Evolutionary conservation across 805 yeast species (phyloP).

Genomic region (Maudiozyma turicensis): DNA sequence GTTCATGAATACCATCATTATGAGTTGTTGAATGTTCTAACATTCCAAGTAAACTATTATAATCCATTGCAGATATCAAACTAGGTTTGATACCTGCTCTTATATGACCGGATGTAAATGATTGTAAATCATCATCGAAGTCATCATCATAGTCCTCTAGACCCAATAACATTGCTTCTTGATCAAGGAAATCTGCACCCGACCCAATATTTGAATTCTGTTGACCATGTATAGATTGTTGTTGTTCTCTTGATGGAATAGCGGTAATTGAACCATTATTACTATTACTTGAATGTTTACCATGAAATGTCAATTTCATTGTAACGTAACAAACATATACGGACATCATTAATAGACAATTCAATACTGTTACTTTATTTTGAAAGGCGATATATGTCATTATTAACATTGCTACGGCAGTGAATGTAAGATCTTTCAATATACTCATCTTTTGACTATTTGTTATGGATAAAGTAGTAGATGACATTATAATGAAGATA

Average conservation of each 20-base stretch:
- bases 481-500: slow-evolving; percentile 23
- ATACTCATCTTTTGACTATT: slow-evolving; percentile 13
- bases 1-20: neutral
- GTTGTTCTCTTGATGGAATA: too few species aligned
- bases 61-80: slow-evolving; percentile 25
- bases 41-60: slow-evolving; percentile 17
- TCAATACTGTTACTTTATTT: slow-evolving; percentile 18
- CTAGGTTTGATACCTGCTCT: slow-evolving; percentile 20
- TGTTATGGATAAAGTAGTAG: slow-evolving; percentile 10
- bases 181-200: neutral
- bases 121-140: neutral
- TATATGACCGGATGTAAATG: neutral
- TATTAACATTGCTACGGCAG: slow-evolving; percentile 16
- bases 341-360: slow-evolving; percentile 20
- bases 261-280: neutral
- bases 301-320: slow-evolving; percentile 3
- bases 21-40: slow-evolving; percentile 14
- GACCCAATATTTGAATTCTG: neutral
- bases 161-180: neutral
- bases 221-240: neutral
- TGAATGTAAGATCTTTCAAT: slow-evolving; percentile 21
- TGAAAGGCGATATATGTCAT: slow-evolving; percentile 18
- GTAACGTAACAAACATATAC: slow-evolving; percentile 16
- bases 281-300: neutral
- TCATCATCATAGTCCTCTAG: neutral